Conservation (phyloP, 2,329 filamentous ascomycete genomes). For the Exserohilum rostratum region DNA sequence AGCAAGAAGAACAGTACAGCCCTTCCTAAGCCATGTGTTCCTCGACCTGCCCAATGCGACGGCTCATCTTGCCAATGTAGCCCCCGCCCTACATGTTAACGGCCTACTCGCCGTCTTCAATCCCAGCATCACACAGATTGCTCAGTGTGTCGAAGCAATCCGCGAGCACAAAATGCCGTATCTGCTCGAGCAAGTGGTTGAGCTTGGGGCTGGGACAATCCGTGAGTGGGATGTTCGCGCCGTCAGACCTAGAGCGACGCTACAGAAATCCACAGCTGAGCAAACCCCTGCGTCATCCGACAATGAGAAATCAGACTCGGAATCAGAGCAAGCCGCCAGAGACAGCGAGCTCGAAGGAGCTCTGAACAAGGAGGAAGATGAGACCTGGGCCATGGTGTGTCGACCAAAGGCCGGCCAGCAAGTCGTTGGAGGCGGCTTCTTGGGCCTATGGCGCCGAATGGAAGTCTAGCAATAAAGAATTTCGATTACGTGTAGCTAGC, state of each 20-base stretch:
- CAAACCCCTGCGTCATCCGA: conserved; percentile 14
- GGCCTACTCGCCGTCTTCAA: conserved; percentile 73
- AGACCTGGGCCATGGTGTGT: conserved; percentile 47
- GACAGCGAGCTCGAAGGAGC: conserved; percentile 38
- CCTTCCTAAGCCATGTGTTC: conserved; percentile 74
- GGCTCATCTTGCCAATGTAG: conserved; percentile 56
- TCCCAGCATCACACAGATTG: conserved; percentile 80
- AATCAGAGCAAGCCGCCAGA: conserved; percentile 31
- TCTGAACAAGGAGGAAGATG: conserved; percentile 31
- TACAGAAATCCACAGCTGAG: conserved; percentile 27
- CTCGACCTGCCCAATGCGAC: conserved; percentile 74
- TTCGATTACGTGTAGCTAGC: not conserved
- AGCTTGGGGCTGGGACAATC: conserved; percentile 62
- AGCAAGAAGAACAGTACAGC: conserved; percentile 43
- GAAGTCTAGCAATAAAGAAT: conserved; percentile 15
- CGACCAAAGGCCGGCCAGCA: conserved; percentile 45
- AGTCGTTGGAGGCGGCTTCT: conserved; percentile 47
- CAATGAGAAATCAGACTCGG: conserved; percentile 21
- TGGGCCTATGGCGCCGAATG: conserved; percentile 47
- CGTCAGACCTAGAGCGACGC: conserved; percentile 50
- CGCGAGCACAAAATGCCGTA: conserved; percentile 62
- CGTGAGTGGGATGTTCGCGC: conserved; percentile 69
- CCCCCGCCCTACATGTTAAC: conserved; percentile 66
- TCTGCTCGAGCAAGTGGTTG: conserved; percentile 64
- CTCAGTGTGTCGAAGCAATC: conserved; percentile 64